Evolutionary conservation across 2,329 filamentous ascomycete genomes (phyloP).

Genomic region (Cadophora gregata): DNA sequence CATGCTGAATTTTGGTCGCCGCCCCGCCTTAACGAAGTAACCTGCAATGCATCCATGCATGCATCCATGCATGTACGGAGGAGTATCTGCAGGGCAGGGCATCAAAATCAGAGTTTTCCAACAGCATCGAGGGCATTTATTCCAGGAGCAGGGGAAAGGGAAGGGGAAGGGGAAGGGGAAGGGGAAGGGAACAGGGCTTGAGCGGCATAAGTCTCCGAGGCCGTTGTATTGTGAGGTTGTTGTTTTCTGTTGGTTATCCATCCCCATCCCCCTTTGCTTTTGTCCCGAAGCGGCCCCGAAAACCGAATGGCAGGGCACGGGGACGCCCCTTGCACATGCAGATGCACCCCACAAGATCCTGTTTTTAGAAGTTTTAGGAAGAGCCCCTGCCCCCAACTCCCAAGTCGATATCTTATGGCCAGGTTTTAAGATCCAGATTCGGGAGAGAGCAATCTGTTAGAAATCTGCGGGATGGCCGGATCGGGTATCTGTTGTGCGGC

Average conservation of each 20-base stretch:
- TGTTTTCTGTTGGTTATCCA: not conserved
- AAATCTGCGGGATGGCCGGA: conserved; percentile 2
- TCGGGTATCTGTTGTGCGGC: not conserved
- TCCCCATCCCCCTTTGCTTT: too few species aligned
- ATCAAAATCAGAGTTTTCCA: conserved; percentile 3
- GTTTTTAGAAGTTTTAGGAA: conserved; percentile 5
- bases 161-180: not conserved
- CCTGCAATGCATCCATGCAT: too few species aligned
- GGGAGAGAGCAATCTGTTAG: not conserved
- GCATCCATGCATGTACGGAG: too few species aligned
- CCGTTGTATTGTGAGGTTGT: too few species aligned
- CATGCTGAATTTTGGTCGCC: too few species aligned
- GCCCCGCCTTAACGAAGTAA: not conserved
- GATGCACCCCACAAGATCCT: conserved; percentile 12
- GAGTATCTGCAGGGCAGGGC: not conserved
- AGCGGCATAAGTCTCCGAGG: not conserved
- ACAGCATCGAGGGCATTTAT: too few species aligned
- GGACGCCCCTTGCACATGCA: not conserved
- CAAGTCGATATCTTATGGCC: not conserved
- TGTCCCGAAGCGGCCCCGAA: too few species aligned
- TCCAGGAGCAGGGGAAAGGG: not conserved
- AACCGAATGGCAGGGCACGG: not conserved
- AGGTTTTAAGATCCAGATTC: not conserved
- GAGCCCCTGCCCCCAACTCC: too few species aligned
- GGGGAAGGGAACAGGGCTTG: not conserved